A percentile compares a stretch with the other conserved stretches of the same genome.
Evolutionary conservation across 192 early-diverging fungal species (phyloP).

Genomic region (Rhizophlyctis rosea): DNA sequence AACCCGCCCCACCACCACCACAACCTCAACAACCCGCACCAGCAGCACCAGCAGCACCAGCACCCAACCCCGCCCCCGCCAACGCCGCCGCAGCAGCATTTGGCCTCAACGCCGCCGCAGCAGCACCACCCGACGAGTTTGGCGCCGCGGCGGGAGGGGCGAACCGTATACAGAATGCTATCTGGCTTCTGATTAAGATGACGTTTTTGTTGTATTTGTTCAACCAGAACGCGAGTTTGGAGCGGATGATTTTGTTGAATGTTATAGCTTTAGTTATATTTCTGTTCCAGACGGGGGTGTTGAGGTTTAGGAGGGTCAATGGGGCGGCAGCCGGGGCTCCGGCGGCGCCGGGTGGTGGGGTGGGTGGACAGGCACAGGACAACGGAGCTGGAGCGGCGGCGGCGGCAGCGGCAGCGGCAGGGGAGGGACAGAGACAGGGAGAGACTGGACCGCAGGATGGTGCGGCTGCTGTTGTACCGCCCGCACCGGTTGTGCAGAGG

Average conservation of each 20-base stretch:
- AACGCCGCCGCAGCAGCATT: not conserved
- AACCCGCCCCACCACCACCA: not conserved
- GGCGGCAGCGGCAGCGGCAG: not conserved
- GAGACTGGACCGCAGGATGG: not conserved
- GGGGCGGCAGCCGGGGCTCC: slow-evolving; percentile 1
- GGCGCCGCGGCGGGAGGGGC: too few relatives aligned
- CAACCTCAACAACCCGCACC: slow-evolving; percentile 1
- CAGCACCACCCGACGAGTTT: slow-evolving; percentile 30
- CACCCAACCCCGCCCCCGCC: not conserved
- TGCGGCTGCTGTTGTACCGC: not conserved
- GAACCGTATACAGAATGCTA: slow-evolving; percentile 31
- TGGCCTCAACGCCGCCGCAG: slow-evolving; percentile 1
- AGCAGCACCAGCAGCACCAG: slow-evolving; percentile 5
- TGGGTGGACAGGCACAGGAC: not conserved
- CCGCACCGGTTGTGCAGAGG: not conserved
- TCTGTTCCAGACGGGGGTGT: slow-evolving; percentile 33
- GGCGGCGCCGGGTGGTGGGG: not conserved
- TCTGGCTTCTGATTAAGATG: slow-evolving; percentile 63
- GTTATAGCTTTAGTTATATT: slow-evolving; percentile 56
- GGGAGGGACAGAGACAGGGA: not conserved
- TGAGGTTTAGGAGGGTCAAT: too few relatives aligned
- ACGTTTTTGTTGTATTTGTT: slow-evolving; percentile 58
- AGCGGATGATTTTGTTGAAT: slow-evolving; percentile 55
- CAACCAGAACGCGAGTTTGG: slow-evolving; percentile 57
- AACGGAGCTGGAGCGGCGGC: not conserved